Base-by-base conservation (phyloP, 2,329 filamentous ascomycete genomes). In the Clarireedia homoeocarpa region DNA sequence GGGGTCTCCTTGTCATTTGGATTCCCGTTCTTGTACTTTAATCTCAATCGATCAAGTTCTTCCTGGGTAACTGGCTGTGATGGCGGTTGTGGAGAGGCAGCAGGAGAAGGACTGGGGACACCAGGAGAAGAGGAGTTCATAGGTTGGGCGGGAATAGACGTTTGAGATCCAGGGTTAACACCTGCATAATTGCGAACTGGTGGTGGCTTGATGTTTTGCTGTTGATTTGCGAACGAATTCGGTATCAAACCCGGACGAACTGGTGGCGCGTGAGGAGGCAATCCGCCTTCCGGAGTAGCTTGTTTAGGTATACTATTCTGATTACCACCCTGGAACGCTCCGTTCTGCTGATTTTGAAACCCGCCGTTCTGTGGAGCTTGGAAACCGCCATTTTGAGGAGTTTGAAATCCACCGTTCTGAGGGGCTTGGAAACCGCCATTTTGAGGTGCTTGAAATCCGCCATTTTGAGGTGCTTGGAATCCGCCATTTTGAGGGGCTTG, bases 11-110 rank as follows among this genome's bases (percentile, higher is more conserved):
- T 81, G 62, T 96, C 90, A 30, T 78, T 77, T 0, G 91, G 83
- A 59, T 91, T 88, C 26, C 75, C 76, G 68, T 87, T 88, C 61
- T 88, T 84, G 6, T 76, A 73, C 64, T 82, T 81, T 23, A 34
- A 89, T 84, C 40, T 84, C 7, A 97, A 74, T 23, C 79, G 78
- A 63, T 95, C 88, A 6, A 99, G 76, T 68, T 95, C 89, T 45
- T 88, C 82, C 2, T 80, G 74, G 0, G 91, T 96, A 4, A 97
- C 85, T 10, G 71, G 67, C 48, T 67, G 65, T 42, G 46, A 3
- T 23, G 65, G n/a, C 36, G 56, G 48, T 5, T 55, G 53, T 6
- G 50, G 45, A 6, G 51, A n/a, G 6, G 57, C 15, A 34, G 59
- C 36, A 23, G 57, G 27, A 5, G 58, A 50, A 15, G 53, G 24